A percentile compares a stretch with the other conserved stretches of the same genome.
Conservation (phyloP, 495 filamentous ascomycete genomes). For the Xylaria scruposa region DNA sequence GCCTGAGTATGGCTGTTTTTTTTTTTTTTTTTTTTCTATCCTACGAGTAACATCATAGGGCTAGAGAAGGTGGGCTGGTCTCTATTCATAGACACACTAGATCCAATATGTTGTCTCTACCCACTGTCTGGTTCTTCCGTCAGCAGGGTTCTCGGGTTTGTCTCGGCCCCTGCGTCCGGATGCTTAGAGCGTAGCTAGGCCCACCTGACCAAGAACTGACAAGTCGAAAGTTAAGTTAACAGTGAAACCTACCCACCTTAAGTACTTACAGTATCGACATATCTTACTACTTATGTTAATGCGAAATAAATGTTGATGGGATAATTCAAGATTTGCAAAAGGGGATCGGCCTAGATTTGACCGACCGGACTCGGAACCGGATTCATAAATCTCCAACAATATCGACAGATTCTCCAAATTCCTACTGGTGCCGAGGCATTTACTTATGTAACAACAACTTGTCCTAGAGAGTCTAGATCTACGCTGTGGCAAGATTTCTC, state of each 20-base stretch:
- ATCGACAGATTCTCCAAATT: slow-evolving; percentile 11
- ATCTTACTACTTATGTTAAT: background rate
- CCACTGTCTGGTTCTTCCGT: background rate
- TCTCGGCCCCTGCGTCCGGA: slow-evolving; percentile 2
- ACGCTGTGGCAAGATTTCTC: background rate
- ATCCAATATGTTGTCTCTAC: background rate
- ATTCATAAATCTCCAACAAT: background rate
- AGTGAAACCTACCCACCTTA: background rate
- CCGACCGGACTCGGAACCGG: background rate
- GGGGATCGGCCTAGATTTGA: background rate
- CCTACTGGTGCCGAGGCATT: slow-evolving; percentile 3
- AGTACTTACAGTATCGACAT: background rate
- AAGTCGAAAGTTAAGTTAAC: background rate
- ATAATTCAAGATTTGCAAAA: background rate
- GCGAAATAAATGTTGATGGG: background rate
- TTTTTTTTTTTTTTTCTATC: background rate
- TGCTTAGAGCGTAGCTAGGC: background rate
- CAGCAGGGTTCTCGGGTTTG: background rate
- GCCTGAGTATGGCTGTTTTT: too few species aligned
- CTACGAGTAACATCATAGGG: background rate
- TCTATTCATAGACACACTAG: background rate
- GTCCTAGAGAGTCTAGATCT: slow-evolving; percentile 4
- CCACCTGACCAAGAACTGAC: slow-evolving; percentile 5
- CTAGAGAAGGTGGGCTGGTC: background rate
- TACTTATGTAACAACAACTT: background rate